A percentile compares a stretch with the other conserved stretches of the same genome.
These are phyloP conservation scores for Suillus spraguei DNA, from an alignment of 768 basidiomycete genomes.

Conservation along the genomic window DNA sequence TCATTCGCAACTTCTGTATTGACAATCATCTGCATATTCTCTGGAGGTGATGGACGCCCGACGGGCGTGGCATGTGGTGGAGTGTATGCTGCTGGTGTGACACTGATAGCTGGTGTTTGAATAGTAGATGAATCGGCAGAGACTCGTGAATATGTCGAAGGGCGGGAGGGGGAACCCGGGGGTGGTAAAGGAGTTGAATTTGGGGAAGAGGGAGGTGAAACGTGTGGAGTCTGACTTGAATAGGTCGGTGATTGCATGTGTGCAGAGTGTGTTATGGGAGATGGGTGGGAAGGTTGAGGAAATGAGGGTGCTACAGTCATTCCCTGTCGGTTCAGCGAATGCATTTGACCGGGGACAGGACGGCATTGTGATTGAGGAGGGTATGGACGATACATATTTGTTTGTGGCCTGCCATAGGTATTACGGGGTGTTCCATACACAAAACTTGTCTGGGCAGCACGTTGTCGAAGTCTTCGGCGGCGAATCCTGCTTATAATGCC, in stretches of 20 bases:
- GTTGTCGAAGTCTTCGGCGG: neutral
- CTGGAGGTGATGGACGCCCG: neutral
- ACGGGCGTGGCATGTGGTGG: neutral
- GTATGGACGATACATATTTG: neutral
- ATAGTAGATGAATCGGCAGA: neutral
- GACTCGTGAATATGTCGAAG: neutral
- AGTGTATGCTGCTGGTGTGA: constrained; percentile 1
- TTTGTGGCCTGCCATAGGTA: neutral
- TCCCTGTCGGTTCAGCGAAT: neutral
- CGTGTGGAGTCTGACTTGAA: neutral
- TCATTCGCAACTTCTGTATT: constrained; percentile 18
- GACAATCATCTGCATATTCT: constrained; percentile 12
- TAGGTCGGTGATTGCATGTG: neutral
- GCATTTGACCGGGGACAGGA: neutral
- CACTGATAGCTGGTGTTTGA: neutral
- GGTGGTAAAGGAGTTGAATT: neutral
- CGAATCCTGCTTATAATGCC: neutral
- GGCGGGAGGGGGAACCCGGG: neutral
- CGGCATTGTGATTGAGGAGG: neutral
- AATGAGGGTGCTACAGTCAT: neutral
- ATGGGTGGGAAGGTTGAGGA: constrained; percentile 3
- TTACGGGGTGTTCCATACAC: neutral
- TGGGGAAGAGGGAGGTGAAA: neutral
- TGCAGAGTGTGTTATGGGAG: constrained; percentile 7
- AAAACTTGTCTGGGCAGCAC: no score